A percentile compares a stretch with the other conserved stretches of the same genome.
Conservation (phyloP, 192 early-diverging fungal genomes). For the Coemansia sp. region DNA sequence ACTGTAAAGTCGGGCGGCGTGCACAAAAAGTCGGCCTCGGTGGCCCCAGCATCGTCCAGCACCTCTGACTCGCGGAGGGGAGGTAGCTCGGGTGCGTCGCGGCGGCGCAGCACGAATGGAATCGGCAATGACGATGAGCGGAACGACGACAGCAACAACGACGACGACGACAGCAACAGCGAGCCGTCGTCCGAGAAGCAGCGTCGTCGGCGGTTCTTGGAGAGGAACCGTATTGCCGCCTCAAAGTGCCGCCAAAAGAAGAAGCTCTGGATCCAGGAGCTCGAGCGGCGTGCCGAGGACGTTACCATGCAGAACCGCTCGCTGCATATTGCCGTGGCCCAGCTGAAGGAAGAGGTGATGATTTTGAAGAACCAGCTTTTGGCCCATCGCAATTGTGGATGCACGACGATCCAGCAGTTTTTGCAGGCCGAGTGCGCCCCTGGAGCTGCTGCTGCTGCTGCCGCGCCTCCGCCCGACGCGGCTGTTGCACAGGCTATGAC, state of each 20-base stretch:
- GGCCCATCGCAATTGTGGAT: conserved; percentile 51
- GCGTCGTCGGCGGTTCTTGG: conserved; percentile 77
- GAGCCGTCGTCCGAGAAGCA: conserved; percentile 48
- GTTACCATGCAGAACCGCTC: conserved; percentile 47
- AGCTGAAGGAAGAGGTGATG: conserved; percentile 51
- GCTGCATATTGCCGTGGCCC: conserved; percentile 36
- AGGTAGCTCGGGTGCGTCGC: neutral
- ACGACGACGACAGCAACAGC: conserved; percentile 21
- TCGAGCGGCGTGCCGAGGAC: conserved; percentile 65
- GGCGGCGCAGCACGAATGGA: neutral
- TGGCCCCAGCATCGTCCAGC: too few relatives aligned
- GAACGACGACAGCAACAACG: conserved; percentile 1
- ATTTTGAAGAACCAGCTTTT: conserved; percentile 53
- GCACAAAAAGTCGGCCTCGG: conserved; percentile 5
- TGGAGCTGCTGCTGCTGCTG: conserved; percentile 1
- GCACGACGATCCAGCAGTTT: conserved; percentile 54
- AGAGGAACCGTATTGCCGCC: conserved; percentile 84
- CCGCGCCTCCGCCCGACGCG: conserved; percentile 1
- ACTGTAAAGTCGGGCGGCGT: conserved; percentile 20
- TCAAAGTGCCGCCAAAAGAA: conserved; percentile 91
- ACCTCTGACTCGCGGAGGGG: neutral
- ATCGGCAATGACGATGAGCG: conserved; percentile 3
- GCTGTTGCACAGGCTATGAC: conserved; percentile 19
- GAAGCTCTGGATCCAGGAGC: conserved; percentile 83
- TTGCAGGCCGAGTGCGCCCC: conserved; percentile 26